A percentile compares a stretch with the other conserved stretches of the same genome.
Conservation (phyloP, 306 rosid species). For the Aeschynomene evenia region DNA sequence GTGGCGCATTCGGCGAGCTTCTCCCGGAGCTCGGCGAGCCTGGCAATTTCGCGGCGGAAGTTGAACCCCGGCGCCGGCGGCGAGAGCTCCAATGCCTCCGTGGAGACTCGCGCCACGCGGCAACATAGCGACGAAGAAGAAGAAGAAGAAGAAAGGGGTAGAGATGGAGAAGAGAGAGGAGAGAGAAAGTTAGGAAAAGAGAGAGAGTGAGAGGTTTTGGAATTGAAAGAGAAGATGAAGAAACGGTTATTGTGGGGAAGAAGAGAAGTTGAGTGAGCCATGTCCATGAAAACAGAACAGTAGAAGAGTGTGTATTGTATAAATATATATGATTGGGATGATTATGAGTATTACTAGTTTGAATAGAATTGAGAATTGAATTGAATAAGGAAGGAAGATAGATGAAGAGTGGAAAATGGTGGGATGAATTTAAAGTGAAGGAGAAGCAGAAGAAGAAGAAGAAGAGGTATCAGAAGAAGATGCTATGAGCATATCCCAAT, state of each 20-base stretch:
- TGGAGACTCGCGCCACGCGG: constrained; percentile 54
- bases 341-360: neutral
- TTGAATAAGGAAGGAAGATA: neutral
- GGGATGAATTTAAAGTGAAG: neutral
- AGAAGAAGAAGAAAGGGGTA: constrained; percentile 20
- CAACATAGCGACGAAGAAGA: constrained; percentile 33
- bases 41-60: constrained; percentile 57
- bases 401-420: neutral
- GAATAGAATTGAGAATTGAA: too few relatives aligned
- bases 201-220: constrained; percentile 38
- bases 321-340: too few relatives aligned
- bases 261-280: constrained; percentile 56
- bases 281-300: too few relatives aligned
- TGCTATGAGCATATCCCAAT: constrained; percentile 45
- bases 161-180: constrained; percentile 4
- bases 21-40: constrained; percentile 56
- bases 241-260: constrained; percentile 44
- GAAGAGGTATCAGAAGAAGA: constrained; percentile 37
- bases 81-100: constrained; percentile 61
- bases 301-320: too few relatives aligned
- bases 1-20: constrained; percentile 40
- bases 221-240: constrained; percentile 43
- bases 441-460: too few relatives aligned
- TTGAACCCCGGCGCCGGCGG: constrained; percentile 57
- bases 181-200: constrained; percentile 37